Evolutionary conservation across 768 basidiomycete genomes (phyloP).

Genomic region (Boletus pseudo-olivaceus): DNA sequence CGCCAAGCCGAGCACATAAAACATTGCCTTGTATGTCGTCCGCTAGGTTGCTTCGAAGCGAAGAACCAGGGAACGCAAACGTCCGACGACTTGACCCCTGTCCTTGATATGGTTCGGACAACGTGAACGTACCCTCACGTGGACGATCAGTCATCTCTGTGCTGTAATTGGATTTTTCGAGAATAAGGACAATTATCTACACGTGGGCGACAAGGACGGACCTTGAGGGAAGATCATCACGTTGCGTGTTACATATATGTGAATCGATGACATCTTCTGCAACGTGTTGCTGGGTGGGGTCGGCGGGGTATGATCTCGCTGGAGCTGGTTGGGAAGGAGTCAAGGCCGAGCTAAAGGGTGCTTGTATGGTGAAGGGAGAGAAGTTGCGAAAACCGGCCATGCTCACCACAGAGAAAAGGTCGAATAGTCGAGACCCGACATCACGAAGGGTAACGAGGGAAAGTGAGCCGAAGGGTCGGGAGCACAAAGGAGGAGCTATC

Average conservation of each 20-base stretch:
- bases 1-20: conserved; percentile 23
- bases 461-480: conserved; percentile 1
- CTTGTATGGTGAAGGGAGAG: conserved; percentile 2
- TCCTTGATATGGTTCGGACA: conserved; percentile 20
- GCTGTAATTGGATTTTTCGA: conserved; percentile 21
- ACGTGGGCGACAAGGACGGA: conserved; percentile 29
- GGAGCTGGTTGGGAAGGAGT: conserved; percentile 23
- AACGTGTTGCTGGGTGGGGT: conserved; percentile 26
- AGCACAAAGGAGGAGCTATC: conserved; percentile 5
- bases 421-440: conserved; percentile 27
- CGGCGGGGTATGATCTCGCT: conserved; percentile 27
- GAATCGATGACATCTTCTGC: conserved; percentile 29
- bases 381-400: neutral
- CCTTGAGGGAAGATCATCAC: conserved; percentile 35
- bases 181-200: conserved; percentile 11
- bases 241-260: conserved; percentile 24
- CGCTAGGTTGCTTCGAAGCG: conserved; percentile 10
- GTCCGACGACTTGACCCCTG: conserved; percentile 13
- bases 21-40: conserved; percentile 26
- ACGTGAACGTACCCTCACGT: conserved; percentile 18
- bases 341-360: conserved; percentile 23
- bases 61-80: conserved; percentile 9
- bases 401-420: conserved; percentile 27
- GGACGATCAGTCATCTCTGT: conserved; percentile 16
- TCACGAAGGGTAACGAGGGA: conserved; percentile 3